Percentiles rank a stretch among this genome's conserved stretches.
Conservation (phyloP, 75 land plant species). For the Sequoia sempervirens region DNA sequence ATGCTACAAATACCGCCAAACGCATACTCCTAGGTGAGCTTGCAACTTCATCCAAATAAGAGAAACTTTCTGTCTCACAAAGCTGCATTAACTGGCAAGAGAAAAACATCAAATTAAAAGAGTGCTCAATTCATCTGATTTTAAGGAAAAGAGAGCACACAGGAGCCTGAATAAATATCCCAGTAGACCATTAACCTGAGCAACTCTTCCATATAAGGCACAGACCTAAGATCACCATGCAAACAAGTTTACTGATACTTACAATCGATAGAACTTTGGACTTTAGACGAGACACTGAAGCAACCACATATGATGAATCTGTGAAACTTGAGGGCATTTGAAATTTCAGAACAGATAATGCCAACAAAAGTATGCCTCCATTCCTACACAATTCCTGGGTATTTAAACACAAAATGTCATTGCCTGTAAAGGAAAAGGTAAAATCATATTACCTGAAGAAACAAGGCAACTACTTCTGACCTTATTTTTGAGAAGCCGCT, state of each 20-base stretch:
- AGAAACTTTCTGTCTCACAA: conserved; percentile 85
- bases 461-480: conserved; percentile 20
- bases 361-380: conserved; percentile 74
- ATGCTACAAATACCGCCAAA: conserved; percentile 70
- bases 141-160: background rate
- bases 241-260: conserved; percentile 20
- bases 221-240: background rate
- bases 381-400: conserved; percentile 81
- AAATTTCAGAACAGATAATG: conserved; percentile 60
- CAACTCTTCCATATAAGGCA: background rate
- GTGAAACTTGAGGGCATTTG: conserved; percentile 38
- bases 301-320: conserved; percentile 38
- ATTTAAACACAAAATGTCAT: conserved; percentile 6
- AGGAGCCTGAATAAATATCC: background rate
- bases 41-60: conserved; percentile 94
- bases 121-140: background rate
- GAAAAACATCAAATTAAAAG: conserved; percentile 3
- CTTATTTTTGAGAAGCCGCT: conserved; percentile 81
- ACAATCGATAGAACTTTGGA: conserved; percentile 79
- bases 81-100: conserved; percentile 69
- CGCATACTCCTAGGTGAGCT: conserved; percentile 54
- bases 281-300: conserved; percentile 78
- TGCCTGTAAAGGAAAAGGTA: background rate
- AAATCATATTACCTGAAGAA: background rate
- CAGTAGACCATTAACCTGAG: background rate